Base-by-base conservation (phyloP, 257 asterid species). In the Primulina tabacum region DNA sequence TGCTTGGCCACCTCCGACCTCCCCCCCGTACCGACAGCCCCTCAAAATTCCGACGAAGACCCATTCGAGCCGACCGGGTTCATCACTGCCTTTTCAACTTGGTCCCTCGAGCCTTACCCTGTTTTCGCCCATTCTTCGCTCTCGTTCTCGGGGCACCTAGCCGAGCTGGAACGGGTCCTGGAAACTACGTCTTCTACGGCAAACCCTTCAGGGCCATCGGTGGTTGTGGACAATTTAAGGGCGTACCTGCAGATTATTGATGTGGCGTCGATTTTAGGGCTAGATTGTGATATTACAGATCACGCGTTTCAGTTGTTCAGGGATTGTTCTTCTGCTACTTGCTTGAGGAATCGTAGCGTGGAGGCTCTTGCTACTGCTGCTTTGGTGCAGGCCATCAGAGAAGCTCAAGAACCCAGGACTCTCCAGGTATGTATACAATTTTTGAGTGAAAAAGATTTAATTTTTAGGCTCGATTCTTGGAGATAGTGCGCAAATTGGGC, bases 301-400 rank as follows among this genome's bases (percentile, higher is more conserved):
- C 96, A 93, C 70, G 99, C 99, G 30, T 93, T 93, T 85, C 96
- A 89, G 92, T 86, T 93, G n/a, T 93, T 93, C 59, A 83, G 99
- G 81, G 97, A 93, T 78, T 93, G 99, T 71, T 90, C 96, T 21
- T 84, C 96, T 2, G 96, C 97, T 24, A 90, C 97, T 35, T 90
- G 97, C 72, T 82, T 93, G 83, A 87, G 99, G 85, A 93, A 93
- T 83, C 89, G 97, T 29, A 93, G 99, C 63, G 96, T 93, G 6
- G 99, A 93, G 83, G 99, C 99, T 52, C 85, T 93, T 17, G 99
- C 99, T 47, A 90, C 99, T 29, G 97, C 99, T 38, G 96, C 99
- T 2, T 87, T 93, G 14, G 97, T 93, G 33, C 97, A 91, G 79
- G 97, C 99, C 53, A 93, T 90, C 52, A 83, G 99, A 55, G 99